These are phyloP conservation scores for Periconia sp. DNA, from an alignment of 2,329 filamentous ascomycete species.

Conservation along the genomic window DNA sequence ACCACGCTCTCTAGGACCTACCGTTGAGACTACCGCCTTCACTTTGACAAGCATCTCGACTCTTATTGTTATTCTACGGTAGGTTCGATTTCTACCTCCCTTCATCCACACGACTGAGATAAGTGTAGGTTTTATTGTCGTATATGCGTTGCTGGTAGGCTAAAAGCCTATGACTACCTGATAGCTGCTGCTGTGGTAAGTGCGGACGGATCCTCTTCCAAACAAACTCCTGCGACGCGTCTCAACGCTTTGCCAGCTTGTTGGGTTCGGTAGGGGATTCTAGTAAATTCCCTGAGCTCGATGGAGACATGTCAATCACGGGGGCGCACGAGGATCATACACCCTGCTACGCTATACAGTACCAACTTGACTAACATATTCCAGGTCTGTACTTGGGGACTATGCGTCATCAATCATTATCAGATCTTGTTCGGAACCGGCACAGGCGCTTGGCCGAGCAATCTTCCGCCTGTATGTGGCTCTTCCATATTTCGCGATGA, in stretches of 20 bases:
- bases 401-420: slow-evolving; percentile 34
- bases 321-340: no score
- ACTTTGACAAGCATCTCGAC: slow-evolving; percentile 28
- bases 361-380: background rate
- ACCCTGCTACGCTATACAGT: no score
- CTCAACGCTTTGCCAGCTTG: background rate
- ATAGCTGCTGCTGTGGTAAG: slow-evolving; percentile 28
- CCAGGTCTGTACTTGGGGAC: slow-evolving; percentile 33
- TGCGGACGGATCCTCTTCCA: slow-evolving; percentile 1
- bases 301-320: background rate
- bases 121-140: slow-evolving; percentile 30
- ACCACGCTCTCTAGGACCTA: slow-evolving; percentile 25
- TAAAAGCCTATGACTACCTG: slow-evolving; percentile 32
- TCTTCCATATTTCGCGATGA: background rate
- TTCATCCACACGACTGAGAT: background rate
- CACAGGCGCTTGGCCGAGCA: slow-evolving; percentile 4
- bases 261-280: background rate
- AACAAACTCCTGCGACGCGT: background rate
- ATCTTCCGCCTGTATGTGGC: slow-evolving; percentile 5
- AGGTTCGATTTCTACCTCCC: slow-evolving; percentile 6
- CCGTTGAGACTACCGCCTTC: slow-evolving; percentile 27
- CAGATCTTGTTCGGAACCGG: slow-evolving; percentile 33
- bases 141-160: slow-evolving; percentile 26
- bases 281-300: no score
- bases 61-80: slow-evolving; percentile 22